Conservation (phyloP, 1,284 basidiomycete species). For the Chiua sp. region DNA sequence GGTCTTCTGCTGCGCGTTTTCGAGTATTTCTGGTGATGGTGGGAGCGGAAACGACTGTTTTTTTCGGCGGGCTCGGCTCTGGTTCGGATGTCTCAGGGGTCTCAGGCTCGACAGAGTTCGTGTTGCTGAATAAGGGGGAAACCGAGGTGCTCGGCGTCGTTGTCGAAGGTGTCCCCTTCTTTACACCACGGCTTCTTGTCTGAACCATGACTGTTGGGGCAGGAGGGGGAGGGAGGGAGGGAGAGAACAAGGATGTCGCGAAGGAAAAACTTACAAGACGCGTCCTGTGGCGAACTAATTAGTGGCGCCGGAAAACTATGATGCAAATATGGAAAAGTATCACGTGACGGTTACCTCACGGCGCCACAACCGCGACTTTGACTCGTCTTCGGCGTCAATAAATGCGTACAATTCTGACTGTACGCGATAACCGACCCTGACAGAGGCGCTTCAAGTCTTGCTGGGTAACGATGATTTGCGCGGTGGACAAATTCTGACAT, state of each 20-base stretch:
- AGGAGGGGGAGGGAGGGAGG: not conserved
- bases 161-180: constrained; percentile 29
- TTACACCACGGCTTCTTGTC: constrained; percentile 22
- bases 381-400: no score
- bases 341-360: constrained; percentile 20
- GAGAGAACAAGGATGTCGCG: constrained; percentile 16
- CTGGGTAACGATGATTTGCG: no score
- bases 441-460: no score
- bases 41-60: constrained; percentile 1
- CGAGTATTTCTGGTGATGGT: constrained; percentile 19
- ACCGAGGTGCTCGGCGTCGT: constrained; percentile 28
- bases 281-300: constrained; percentile 26
- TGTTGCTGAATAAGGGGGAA: constrained; percentile 28
- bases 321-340: constrained; percentile 6
- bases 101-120: constrained; percentile 35
- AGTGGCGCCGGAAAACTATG: constrained; percentile 23
- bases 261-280: constrained; percentile 29
- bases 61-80: constrained; percentile 27
- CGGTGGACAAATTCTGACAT: no score
- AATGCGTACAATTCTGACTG: no score
- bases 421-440: no score
- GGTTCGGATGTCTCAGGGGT: constrained; percentile 51
- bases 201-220: constrained; percentile 21
- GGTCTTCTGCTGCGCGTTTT: constrained; percentile 41
- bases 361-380: constrained; percentile 27